Percentiles rank a stretch among this genome's conserved stretches.
These are phyloP conservation scores for Erodium chrysanthum DNA, from an alignment of 441 rosid species.

Conservation along the genomic window DNA sequence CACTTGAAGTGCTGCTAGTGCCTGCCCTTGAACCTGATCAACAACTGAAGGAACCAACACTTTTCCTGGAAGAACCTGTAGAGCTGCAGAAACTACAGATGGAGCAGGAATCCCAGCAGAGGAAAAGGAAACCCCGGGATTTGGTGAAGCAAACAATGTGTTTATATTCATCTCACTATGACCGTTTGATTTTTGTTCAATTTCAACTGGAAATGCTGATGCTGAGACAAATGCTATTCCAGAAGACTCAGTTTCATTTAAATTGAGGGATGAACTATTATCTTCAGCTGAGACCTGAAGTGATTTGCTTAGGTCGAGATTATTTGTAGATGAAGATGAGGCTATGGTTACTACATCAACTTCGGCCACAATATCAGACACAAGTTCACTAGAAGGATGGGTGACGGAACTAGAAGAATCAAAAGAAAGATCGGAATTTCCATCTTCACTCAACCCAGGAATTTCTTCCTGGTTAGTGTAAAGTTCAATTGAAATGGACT, in stretches of 20 bases:
- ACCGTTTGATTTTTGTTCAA: constrained; percentile 27
- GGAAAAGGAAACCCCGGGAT: constrained; percentile 16
- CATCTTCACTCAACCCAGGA: constrained; percentile 20
- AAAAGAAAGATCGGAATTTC: constrained; percentile 17
- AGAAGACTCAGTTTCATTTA: constrained; percentile 29
- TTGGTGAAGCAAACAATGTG: constrained; percentile 19
- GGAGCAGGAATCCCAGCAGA: constrained; percentile 64
- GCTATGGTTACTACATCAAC: constrained; percentile 21
- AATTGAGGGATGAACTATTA: constrained; percentile 27
- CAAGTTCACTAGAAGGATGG: constrained; percentile 24
- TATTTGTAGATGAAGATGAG: constrained; percentile 28
- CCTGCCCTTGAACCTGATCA: constrained; percentile 88
- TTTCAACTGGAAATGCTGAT: constrained; percentile 26
- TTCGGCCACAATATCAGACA: constrained; percentile 22
- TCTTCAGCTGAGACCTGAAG: constrained; percentile 25
- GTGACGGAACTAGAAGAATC: constrained; percentile 25
- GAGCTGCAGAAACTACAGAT: constrained; percentile 49
- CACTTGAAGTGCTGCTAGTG: constrained; percentile 73
- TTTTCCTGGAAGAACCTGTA: constrained; percentile 62
- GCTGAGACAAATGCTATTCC: constrained; percentile 26
- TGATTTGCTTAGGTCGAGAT: constrained; percentile 26
- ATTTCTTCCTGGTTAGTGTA: constrained; percentile 23
- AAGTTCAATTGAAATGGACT: constrained; percentile 20
- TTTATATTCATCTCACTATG: constrained; percentile 26
- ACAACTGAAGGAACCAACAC: constrained; percentile 65